Evolutionary conservation across 257 asterid genomes (phyloP), one percentile per base, ranked within the genome.

Genomic region (Solanum tacnaense): DNA sequence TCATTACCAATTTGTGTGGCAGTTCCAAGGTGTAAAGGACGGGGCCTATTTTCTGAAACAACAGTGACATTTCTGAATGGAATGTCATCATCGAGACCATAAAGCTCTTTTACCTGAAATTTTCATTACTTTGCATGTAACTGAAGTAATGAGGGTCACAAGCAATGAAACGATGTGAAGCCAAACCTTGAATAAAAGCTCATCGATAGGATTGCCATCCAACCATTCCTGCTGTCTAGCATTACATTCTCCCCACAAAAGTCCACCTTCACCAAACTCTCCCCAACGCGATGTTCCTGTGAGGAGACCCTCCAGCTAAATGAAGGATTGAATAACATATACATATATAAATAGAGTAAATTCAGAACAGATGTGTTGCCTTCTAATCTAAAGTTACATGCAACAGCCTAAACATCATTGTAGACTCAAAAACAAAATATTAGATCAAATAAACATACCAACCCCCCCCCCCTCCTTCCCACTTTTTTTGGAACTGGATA

Each of bases 191-290:
- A 86, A 92, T 91, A 97, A 87, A 89, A 97, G 94, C 91, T 92
- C 94, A 49, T 93, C 82, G 7, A 92, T 91, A 5, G 94, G 94
- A 93, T 94, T 88, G 49, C 98, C 96, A 84, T 92, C 94, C 89
- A 96, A 94, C 99, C 99, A 97, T 88, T 97, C 99, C 88, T 91
- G 92, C 86, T 94, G 91, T 91, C 98, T 94, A 86, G 95, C 89
- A 86, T 86, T 92, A 86, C 99, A 96, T 93, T 97, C 99, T 85
- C 99, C 99, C 99, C 99, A 96, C 91, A 97, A 88, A 62, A 97
- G 91, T 86, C 99, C 99, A 86, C 99, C 99, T 93, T 97, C 98
- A 88, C 99, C 99, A 92, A 93, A 97, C 93, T 96, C 99, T 82
- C 98, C 96, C 99, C 99, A 97, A 68, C 98, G 96, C 87, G 92